phyloP scores from a whole-genome alignment of 352 stramenopile genomes.

The Globisporangium mamillatum region DNA sequence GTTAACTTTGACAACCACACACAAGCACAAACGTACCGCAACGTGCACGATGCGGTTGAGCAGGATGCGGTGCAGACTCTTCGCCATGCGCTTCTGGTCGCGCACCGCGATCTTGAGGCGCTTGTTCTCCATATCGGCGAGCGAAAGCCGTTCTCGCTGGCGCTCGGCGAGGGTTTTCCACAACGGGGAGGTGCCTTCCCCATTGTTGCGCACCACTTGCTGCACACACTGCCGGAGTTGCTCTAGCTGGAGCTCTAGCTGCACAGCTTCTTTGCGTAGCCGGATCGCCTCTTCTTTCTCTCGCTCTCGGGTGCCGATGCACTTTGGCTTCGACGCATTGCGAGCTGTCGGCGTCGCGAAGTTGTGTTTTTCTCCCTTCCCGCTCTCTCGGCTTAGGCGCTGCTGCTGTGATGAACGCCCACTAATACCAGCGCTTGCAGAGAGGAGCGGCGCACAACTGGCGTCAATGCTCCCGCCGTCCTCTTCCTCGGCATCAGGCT shows the following conservation, averaged over 20 bases:
- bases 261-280: conserved; percentile 2
- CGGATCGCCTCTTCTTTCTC: background rate
- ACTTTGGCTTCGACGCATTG: background rate
- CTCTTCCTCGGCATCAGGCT: conserved; percentile 6
- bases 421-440: background rate
- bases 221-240: conserved; percentile 7
- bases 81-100: conserved; percentile 8
- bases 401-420: no score
- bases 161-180: background rate
- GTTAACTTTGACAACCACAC: background rate
- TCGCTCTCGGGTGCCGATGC: background rate
- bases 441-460: background rate
- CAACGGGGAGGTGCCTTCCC: background rate
- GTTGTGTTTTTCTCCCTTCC: background rate
- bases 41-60: background rate
- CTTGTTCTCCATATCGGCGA: background rate
- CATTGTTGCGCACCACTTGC: background rate
- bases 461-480: background rate
- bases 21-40: background rate
- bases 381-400: background rate
- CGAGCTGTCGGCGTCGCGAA: background rate
- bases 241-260: conserved; percentile 6
- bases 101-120: background rate
- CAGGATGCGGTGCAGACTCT: conserved; percentile 10
- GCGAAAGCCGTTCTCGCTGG: background rate